phyloP scores from a whole-genome alignment of 148 eudicot species.

The Silene latifolia region DNA sequence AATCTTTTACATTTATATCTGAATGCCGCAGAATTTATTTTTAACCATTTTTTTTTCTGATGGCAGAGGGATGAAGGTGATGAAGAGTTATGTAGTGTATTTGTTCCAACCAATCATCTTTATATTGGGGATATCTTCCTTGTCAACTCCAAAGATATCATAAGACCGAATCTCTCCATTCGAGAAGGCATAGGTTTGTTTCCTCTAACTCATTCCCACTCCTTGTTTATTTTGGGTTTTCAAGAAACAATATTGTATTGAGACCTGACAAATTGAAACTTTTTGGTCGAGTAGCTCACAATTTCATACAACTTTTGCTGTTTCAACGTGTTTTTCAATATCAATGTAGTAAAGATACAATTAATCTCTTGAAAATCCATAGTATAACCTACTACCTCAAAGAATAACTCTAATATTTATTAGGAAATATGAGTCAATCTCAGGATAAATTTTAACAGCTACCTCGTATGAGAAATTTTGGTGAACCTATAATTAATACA shows the following conservation, averaged over 20 bases:
- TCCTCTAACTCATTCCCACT: neutral
- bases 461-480: neutral
- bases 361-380: neutral
- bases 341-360: neutral
- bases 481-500: too few species aligned
- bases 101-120: constrained; percentile 87
- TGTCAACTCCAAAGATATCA: constrained; percentile 74
- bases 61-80: constrained; percentile 76
- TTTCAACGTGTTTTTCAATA: neutral
- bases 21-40: neutral
- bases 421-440: neutral
- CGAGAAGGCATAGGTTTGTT: constrained; percentile 87
- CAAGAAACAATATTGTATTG: too few species aligned
- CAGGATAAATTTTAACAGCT: neutral
- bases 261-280: too few species aligned
- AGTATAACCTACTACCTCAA: too few species aligned
- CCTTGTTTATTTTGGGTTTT: neutral
- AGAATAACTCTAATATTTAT: too few species aligned
- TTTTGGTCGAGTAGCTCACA: too few species aligned
- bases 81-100: constrained; percentile 88
- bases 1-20: neutral
- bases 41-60: constrained; percentile 4
- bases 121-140: constrained; percentile 82
- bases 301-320: neutral
- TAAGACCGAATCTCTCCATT: constrained; percentile 86